phyloP scores from a whole-genome alignment of 495 filamentous ascomycete genomes.

The Xylaria sp. region DNA sequence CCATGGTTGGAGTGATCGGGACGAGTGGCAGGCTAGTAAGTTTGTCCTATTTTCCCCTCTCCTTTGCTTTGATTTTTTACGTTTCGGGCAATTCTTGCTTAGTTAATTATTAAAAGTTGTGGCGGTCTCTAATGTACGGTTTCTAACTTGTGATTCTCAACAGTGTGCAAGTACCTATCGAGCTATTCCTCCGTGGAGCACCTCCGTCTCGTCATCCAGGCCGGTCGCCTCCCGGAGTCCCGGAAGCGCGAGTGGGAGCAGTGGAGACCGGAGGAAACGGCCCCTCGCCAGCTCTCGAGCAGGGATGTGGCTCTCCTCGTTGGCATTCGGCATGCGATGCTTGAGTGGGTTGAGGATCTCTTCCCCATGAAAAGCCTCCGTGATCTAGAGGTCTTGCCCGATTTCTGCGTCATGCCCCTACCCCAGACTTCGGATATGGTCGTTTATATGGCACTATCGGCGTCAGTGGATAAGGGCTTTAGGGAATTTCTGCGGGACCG shows the following conservation, averaged over 20 bases:
- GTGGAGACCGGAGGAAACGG: constrained; percentile 43
- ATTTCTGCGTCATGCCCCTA: constrained; percentile 50
- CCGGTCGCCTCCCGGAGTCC: constrained; percentile 34
- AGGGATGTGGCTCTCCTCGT: constrained; percentile 50
- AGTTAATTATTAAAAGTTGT: not conserved
- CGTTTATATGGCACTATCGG: constrained; percentile 59
- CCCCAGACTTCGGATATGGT: constrained; percentile 51
- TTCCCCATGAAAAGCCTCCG: constrained; percentile 48
- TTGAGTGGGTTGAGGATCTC: constrained; percentile 60
- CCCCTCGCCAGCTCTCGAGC: constrained; percentile 44
- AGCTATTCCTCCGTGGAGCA: constrained; percentile 42
- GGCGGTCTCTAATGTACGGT: too few relatives aligned
- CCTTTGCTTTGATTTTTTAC: too few relatives aligned
- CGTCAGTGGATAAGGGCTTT: constrained; percentile 57
- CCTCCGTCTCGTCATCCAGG: constrained; percentile 55
- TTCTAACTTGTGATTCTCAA: not conserved
- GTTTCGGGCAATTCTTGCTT: not conserved
- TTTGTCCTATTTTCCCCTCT: not conserved
- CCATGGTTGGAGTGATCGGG: constrained; percentile 55
- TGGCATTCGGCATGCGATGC: constrained; percentile 45
- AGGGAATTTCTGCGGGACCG: constrained; percentile 49
- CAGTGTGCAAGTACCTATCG: constrained; percentile 50
- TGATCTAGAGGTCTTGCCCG: constrained; percentile 49
- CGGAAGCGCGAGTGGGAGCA: constrained; percentile 36
- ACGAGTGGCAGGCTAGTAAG: constrained; percentile 53